A percentile compares a stretch with the other conserved stretches of the same genome.
These are phyloP conservation scores for Mucor mucedo DNA, from an alignment of 371 early-diverging fungal species.

Conservation along the genomic window DNA sequence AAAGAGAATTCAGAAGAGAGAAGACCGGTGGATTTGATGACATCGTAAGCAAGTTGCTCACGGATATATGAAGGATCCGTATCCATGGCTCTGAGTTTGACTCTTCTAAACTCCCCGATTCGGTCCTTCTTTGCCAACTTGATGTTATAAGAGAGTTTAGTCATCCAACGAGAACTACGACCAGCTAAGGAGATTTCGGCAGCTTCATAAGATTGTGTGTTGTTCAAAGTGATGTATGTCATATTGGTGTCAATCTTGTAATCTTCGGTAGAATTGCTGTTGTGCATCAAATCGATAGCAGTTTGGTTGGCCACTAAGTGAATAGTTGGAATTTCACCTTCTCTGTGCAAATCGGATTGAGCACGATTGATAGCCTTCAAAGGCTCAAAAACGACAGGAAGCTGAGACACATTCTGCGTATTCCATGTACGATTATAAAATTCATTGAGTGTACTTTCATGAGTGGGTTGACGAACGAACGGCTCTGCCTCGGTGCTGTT, in stretches of 20 bases:
- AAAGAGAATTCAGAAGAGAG: constrained; percentile 31
- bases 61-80: constrained; percentile 48
- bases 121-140: constrained; percentile 22
- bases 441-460: constrained; percentile 22
- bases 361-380: constrained; percentile 25
- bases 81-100: constrained; percentile 40
- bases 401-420: constrained; percentile 1
- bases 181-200: constrained; percentile 33
- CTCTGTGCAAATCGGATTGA: constrained; percentile 26
- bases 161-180: constrained; percentile 32
- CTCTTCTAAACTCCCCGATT: constrained; percentile 31
- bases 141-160: constrained; percentile 35
- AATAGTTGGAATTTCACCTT: constrained; percentile 33
- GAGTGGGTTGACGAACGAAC: constrained; percentile 20
- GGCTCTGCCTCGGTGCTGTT: constrained; percentile 15
- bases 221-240: constrained; percentile 25
- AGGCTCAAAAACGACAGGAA: constrained; percentile 20
- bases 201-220: constrained; percentile 6
- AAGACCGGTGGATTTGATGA: constrained; percentile 34
- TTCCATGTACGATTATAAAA: constrained; percentile 39
- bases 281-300: constrained; percentile 21
- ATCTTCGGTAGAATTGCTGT: constrained; percentile 4
- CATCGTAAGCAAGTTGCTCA: constrained; percentile 35
- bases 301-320: constrained; percentile 20
- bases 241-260: constrained; percentile 13